phyloP scores from a whole-genome alignment of 192 early-diverging fungal species.

The Coemansia sp. region DNA sequence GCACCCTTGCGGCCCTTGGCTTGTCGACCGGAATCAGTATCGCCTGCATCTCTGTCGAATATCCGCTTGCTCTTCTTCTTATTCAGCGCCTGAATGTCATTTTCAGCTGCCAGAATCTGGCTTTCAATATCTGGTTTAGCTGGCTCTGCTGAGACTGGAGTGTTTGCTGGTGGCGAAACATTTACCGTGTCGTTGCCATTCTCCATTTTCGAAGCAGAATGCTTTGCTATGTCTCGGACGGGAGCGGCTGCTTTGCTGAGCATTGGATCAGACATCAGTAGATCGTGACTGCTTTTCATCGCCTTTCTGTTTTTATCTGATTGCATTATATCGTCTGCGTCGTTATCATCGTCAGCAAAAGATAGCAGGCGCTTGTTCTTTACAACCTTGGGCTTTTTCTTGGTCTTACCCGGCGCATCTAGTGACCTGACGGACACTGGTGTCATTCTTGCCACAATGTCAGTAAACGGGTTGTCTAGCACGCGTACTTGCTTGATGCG shows the following conservation, averaged over 20 bases:
- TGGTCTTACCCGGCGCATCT: neutral
- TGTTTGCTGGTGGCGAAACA: neutral
- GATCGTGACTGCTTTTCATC: slow-evolving; percentile 80
- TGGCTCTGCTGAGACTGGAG: slow-evolving; percentile 15
- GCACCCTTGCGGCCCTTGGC: neutral
- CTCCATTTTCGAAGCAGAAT: neutral
- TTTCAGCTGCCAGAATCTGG: neutral
- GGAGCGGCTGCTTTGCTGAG: slow-evolving; percentile 16
- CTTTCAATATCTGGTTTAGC: neutral
- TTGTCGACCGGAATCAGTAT: neutral
- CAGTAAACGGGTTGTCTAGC: slow-evolving; percentile 86
- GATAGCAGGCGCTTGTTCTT: slow-evolving; percentile 68
- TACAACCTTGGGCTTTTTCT: slow-evolving; percentile 37
- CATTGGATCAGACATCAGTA: slow-evolving; percentile 42
- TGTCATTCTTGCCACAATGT: slow-evolving; percentile 75
- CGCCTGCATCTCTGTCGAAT: neutral
- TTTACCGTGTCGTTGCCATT: neutral
- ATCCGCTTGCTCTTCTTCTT: neutral
- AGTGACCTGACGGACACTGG: slow-evolving; percentile 19
- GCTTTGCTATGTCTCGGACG: neutral
- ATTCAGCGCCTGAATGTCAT: neutral
- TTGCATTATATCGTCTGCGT: slow-evolving; percentile 35
- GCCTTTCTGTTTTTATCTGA: slow-evolving; percentile 8
- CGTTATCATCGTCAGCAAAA: slow-evolving; percentile 83
- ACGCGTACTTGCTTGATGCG: slow-evolving; percentile 66